Percentiles rank a stretch among this genome's conserved stretches.
These are phyloP conservation scores for Fraxinus baroniana DNA, from an alignment of 305 asterid genomes.

Conservation along the genomic window DNA sequence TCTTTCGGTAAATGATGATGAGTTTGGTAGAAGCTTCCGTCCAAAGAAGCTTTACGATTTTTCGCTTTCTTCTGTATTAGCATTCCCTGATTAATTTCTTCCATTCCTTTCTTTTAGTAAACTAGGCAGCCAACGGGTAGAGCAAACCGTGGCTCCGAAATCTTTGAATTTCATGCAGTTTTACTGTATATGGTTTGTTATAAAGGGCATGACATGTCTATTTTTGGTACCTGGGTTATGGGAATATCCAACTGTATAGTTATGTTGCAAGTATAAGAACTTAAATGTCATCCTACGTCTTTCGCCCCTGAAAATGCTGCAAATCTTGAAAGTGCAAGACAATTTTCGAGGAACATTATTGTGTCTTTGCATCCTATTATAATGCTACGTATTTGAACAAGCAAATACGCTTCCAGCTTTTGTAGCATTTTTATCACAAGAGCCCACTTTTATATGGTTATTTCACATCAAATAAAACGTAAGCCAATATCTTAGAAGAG, in stretches of 20 bases:
- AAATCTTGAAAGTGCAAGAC: neutral
- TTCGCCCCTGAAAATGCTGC: neutral
- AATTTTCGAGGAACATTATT: neutral
- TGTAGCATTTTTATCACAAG: neutral
- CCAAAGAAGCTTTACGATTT: neutral
- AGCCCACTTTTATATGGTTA: neutral
- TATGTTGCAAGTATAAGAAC: neutral
- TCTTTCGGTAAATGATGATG: neutral
- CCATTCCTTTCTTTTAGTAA: neutral
- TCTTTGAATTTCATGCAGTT: neutral
- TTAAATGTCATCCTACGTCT: neutral
- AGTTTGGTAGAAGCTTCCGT: neutral
- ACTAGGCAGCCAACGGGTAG: neutral
- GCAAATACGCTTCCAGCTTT: neutral
- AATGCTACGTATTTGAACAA: neutral
- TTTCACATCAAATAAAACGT: neutral
- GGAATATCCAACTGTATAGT: neutral
- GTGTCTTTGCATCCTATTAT: neutral
- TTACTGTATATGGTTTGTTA: neutral
- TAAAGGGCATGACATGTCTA: neutral
- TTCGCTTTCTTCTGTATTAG: neutral
- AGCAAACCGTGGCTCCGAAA: neutral
- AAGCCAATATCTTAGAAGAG: neutral
- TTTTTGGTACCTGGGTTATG: neutral
- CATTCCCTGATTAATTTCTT: neutral